Conservation (phyloP, 768 basidiomycete species). For the Myochromella boudieri region DNA sequence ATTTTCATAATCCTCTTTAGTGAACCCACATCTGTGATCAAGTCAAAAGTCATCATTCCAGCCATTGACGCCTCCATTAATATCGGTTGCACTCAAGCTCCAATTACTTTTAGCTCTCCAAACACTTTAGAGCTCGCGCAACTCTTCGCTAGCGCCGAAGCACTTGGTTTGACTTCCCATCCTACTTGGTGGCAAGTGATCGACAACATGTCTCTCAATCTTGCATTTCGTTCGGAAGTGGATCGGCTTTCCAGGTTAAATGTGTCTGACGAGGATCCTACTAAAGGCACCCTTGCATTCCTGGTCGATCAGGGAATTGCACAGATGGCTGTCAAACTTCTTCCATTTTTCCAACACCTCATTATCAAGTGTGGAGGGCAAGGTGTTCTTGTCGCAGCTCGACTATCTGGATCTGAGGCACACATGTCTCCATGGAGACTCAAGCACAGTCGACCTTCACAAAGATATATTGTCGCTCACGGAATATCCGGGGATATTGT, state of each 20-base stretch:
- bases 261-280: constrained; percentile 38
- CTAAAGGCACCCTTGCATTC: constrained; percentile 54
- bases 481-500: constrained; percentile 48
- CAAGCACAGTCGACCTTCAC: constrained; percentile 43
- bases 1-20: constrained; percentile 34
- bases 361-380: constrained; percentile 81
- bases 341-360: constrained; percentile 83
- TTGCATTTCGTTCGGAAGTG: constrained; percentile 65
- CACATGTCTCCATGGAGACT: constrained; percentile 48
- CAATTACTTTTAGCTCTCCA: constrained; percentile 77
- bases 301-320: constrained; percentile 69
- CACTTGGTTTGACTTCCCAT: constrained; percentile 50
- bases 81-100: constrained; percentile 28
- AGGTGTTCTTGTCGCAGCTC: constrained; percentile 67
- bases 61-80: constrained; percentile 47
- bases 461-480: constrained; percentile 52
- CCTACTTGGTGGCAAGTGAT: constrained; percentile 64
- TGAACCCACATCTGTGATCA: constrained; percentile 91
- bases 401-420: constrained; percentile 36
- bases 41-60: constrained; percentile 69
- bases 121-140: constrained; percentile 78
- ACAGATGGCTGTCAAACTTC: constrained; percentile 78
- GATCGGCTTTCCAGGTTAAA: constrained; percentile 53
- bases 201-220: constrained; percentile 64
- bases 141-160: constrained; percentile 46